A percentile compares a stretch with the other conserved stretches of the same genome.
These are phyloP conservation scores for Dryas alaskensis DNA, from an alignment of 306 rosid genomes.

Conservation along the genomic window DNA sequence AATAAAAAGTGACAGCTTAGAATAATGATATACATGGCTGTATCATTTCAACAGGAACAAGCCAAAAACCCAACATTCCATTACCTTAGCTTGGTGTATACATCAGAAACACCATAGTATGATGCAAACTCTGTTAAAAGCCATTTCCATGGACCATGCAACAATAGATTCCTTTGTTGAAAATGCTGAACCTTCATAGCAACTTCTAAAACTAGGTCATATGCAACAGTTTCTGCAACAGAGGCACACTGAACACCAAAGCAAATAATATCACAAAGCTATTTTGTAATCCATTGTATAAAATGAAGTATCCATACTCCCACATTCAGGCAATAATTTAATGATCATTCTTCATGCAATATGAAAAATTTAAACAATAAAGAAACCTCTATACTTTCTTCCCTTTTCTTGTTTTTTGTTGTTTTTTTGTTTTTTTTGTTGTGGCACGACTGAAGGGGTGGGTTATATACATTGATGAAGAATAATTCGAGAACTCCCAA, in stretches of 20 bases:
- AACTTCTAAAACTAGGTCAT: conserved; percentile 85
- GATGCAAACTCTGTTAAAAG: conserved; percentile 85
- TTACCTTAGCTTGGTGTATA: conserved; percentile 89
- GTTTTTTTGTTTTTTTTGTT: background rate
- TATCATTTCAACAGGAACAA: conserved; percentile 14
- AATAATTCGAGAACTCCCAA: background rate
- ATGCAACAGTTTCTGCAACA: conserved; percentile 96
- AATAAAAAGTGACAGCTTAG: background rate
- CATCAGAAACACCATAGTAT: conserved; percentile 88
- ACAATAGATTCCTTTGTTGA: conserved; percentile 72
- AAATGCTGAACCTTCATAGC: conserved; percentile 93
- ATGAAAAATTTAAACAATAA: background rate
- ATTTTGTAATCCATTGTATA: conserved; percentile 10
- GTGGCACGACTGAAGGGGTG: background rate
- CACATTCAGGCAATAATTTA: background rate
- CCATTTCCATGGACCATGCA: conserved; percentile 98
- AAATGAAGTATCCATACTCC: background rate
- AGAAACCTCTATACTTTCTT: background rate
- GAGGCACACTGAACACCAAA: conserved; percentile 63
- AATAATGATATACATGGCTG: background rate
- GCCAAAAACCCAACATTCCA: conserved; percentile 10
- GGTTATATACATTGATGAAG: background rate
- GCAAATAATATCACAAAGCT: conserved; percentile 10
- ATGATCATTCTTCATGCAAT: background rate
- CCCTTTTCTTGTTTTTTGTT: background rate